Base-by-base conservation (phyloP, 306 rosid species). In the Datisca glomerata region DNA sequence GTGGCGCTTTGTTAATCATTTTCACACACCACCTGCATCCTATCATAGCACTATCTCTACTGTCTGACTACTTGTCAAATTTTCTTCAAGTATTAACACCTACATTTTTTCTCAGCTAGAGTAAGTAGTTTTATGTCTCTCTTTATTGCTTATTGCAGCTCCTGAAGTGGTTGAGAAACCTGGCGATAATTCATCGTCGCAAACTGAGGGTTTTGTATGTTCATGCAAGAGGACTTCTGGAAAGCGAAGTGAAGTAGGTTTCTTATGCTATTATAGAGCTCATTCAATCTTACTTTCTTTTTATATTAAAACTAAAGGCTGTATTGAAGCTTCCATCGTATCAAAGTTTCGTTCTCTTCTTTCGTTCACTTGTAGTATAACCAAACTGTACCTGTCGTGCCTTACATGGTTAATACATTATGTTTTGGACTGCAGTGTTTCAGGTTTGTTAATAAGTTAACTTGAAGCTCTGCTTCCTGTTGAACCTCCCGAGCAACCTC, bases 161-260 rank as follows among this genome's bases (percentile, higher is more conserved):
- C 98, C 98, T 16, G 94, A 84, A 66, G 51, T 84, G 66, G 98
- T 89, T 61, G 98, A 89, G 74, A 89, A 84, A 74, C 81, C 95
- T 29, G 98, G 98, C 37, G 95, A 89, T 66, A 78, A 2, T 75
- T 80, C 98, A 1, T 78, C 84, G 51, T 24, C 69, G n/a, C 4
- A 84, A 29, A 65, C 68, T 89, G 47, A 89, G 64, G 69, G 0
- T 13, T 15, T 59, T 89, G 53, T 89, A 89, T 61, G 59, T 75
- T 49, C 79, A 63, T 53, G 98, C 98, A 21, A 89, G 73, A 72
- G 92, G 80, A 0, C 86, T 80, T 49, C 84, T 95, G 1, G 93
- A 84, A 40, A 61, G 0, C 20, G 98, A 89, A 84, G 81, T 76
- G 24, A 61, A 1, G 98, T 78, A 60, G 8, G 63, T 43, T 54